Evolutionary conservation across 768 basidiomycete genomes (phyloP).

Genomic region (Pleurotus citrinopileatus): DNA sequence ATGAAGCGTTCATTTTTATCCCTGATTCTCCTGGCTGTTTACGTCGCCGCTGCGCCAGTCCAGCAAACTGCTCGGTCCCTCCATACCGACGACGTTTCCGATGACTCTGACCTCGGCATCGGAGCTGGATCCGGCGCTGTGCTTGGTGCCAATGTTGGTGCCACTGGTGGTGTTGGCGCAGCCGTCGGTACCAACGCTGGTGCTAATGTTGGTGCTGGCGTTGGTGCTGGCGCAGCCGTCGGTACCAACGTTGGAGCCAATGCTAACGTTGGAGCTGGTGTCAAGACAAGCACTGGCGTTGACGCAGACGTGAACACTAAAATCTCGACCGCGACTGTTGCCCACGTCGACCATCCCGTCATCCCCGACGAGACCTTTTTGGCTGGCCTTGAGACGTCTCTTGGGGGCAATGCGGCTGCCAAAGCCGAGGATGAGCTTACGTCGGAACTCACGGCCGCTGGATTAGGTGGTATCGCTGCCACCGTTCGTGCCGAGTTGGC

Average conservation of each 20-base stretch:
- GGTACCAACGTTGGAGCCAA: neutral
- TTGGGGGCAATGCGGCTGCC: neutral
- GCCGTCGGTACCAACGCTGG: neutral
- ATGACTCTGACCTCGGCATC: neutral
- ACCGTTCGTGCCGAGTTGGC: neutral
- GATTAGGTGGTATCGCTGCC: neutral
- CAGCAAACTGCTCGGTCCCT: neutral
- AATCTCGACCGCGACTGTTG: neutral
- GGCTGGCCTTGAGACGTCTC: neutral
- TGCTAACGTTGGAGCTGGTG: neutral
- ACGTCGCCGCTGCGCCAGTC: conserved; percentile 4
- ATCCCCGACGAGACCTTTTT: neutral
- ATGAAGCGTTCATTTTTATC: conserved; percentile 7
- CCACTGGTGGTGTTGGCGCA: neutral
- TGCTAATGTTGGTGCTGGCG: neutral
- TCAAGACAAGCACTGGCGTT: neutral
- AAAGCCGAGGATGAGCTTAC: neutral
- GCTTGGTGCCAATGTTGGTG: neutral
- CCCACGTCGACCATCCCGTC: neutral
- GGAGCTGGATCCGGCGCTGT: neutral
- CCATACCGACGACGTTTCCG: neutral
- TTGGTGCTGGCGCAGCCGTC: neutral
- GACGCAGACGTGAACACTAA: neutral
- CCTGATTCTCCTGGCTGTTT: conserved; percentile 7
- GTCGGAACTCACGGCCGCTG: neutral